Conservation (phyloP, 2,329 filamentous ascomycete species). For the Verticillium longisporum region DNA sequence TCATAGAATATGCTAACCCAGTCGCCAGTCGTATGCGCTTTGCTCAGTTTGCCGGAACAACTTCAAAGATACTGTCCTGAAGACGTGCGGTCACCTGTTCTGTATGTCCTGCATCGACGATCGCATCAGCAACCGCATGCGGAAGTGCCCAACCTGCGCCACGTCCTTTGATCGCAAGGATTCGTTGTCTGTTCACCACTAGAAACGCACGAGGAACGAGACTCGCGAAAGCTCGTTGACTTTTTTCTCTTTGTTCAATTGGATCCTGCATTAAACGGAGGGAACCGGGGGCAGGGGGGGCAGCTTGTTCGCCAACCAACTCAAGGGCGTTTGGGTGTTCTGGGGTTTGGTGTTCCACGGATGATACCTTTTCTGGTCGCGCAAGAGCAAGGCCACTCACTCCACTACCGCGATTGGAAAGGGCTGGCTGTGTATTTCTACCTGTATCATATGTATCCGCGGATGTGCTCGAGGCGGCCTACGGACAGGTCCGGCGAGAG, state of each 20-base stretch:
- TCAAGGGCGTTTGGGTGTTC: background rate
- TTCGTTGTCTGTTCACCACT: background rate
- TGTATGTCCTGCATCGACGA: constrained; percentile 88
- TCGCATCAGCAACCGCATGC: constrained; percentile 78
- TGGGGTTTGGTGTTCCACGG: constrained; percentile 5
- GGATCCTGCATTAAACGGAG: background rate
- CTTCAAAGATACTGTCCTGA: constrained; percentile 90
- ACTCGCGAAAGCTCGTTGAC: background rate
- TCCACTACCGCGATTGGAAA: constrained; percentile 9
- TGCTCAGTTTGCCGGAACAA: constrained; percentile 90
- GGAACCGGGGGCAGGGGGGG: background rate
- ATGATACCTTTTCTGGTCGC: constrained; percentile 11
- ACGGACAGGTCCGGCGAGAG: background rate
- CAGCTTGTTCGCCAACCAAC: background rate
- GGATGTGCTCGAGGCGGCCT: background rate
- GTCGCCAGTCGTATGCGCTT: constrained; percentile 37
- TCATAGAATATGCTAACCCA: background rate
- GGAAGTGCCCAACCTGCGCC: constrained; percentile 93
- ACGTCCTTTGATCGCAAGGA: constrained; percentile 68
- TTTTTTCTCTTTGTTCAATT: background rate
- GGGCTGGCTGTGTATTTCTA: constrained; percentile 12
- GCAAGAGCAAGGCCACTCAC: constrained; percentile 3
- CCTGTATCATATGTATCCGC: constrained; percentile 9
- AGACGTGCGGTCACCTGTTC: constrained; percentile 92
- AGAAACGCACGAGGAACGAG: background rate